Conservation (phyloP, 1,284 basidiomycete genomes). For the Marasmius sp. region DNA sequence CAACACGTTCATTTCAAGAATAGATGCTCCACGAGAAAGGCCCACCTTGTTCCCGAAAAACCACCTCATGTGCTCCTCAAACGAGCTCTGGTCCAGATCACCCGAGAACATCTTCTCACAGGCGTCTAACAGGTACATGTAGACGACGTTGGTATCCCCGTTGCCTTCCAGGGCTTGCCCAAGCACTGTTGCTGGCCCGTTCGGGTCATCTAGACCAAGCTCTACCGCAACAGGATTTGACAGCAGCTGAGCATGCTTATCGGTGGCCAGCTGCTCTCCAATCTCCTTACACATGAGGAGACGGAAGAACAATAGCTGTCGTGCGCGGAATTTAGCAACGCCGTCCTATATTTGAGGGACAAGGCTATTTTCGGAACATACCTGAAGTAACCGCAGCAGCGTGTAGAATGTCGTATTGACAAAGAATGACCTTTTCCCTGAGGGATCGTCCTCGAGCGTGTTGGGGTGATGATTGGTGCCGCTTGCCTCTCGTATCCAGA, state of each 20-base stretch:
- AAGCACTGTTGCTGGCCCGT: constrained; percentile 69
- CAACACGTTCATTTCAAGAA: constrained; percentile 19
- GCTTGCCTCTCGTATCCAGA: constrained; percentile 61
- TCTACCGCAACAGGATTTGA: constrained; percentile 74
- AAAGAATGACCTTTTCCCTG: constrained; percentile 67
- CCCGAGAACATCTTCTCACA: constrained; percentile 93
- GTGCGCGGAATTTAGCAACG: constrained; percentile 20
- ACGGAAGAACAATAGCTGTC: constrained; percentile 88
- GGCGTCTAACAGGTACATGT: constrained; percentile 88
- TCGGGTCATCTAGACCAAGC: constrained; percentile 73
- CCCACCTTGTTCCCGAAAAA: constrained; percentile 95
- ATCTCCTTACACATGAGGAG: constrained; percentile 84
- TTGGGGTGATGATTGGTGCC: constrained; percentile 26
- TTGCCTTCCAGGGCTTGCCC: constrained; percentile 59
- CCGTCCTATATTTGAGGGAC: constrained; percentile 5
- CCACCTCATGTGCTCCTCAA: constrained; percentile 94
- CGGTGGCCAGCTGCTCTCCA: constrained; percentile 60
- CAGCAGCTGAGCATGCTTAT: constrained; percentile 58
- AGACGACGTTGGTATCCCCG: constrained; percentile 64
- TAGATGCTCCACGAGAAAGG: constrained; percentile 10
- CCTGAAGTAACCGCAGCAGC: constrained; percentile 85
- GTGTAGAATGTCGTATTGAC: constrained; percentile 93
- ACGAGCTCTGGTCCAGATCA: constrained; percentile 87
- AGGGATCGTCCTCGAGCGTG: neutral
- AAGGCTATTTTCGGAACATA: constrained; percentile 35